Conservation (phyloP, 768 basidiomycete genomes). For the Mrakia blollopis region DNA sequence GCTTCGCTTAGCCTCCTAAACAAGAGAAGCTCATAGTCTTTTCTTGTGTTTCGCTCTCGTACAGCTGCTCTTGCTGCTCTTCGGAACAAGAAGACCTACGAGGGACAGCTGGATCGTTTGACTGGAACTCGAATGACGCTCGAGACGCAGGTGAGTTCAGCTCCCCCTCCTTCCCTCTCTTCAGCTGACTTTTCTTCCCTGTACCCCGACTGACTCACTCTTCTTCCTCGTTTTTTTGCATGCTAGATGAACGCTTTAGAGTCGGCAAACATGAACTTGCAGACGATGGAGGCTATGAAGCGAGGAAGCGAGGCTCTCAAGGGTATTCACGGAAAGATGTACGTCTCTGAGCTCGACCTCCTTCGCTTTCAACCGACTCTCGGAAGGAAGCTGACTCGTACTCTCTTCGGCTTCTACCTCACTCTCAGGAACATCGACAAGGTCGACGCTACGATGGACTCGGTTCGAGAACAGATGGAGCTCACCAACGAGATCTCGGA, state of each 20-base stretch:
- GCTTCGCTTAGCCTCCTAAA: background rate
- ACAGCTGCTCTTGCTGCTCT: slow-evolving; percentile 83
- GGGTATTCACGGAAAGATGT: slow-evolving; percentile 85
- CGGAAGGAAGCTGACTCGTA: background rate
- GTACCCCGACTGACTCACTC: background rate
- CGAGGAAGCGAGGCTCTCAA: slow-evolving; percentile 83
- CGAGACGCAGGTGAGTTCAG: slow-evolving; percentile 64
- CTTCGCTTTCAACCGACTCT: background rate
- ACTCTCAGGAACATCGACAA: slow-evolving; percentile 67
- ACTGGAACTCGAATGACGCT: slow-evolving; percentile 81
- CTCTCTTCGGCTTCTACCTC: no score
- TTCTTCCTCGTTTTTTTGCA: background rate
- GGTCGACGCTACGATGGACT: slow-evolving; percentile 83
- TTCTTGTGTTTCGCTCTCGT: background rate
- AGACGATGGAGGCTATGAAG: slow-evolving; percentile 97
- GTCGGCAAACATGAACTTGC: slow-evolving; percentile 93
- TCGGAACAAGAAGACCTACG: slow-evolving; percentile 85
- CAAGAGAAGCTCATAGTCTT: background rate
- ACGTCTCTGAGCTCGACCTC: slow-evolving; percentile 45
- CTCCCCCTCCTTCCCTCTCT: background rate
- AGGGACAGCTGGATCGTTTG: slow-evolving; percentile 78
- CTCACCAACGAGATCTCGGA: slow-evolving; percentile 88
- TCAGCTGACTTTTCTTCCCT: background rate
- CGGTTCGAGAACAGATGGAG: slow-evolving; percentile 83
- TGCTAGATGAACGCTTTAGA: slow-evolving; percentile 81